Evolutionary conservation across 768 basidiomycete genomes (phyloP), one percentile per base, ranked within the genome.

Genomic region (Lactarius sp.): DNA sequence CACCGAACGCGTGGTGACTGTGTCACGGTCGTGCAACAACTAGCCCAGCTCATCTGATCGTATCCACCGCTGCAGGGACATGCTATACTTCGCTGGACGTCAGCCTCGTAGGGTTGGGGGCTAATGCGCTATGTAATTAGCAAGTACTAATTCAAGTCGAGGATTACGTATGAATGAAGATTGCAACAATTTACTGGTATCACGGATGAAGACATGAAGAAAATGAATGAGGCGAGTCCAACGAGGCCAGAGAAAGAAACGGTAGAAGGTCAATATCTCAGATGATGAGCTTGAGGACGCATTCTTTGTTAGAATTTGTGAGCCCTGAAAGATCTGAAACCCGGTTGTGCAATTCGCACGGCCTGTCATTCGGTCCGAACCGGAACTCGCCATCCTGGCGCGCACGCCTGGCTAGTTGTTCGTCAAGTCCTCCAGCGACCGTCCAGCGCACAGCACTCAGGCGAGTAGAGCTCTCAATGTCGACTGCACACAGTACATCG

Each of bases 381-480:
- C 33, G 31, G 52, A 64, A 64, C 46, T 49, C 31, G 44, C 52
- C 62, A 2, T 2, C 34, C 27, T 49, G 52, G 27, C 62, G 52
- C 31, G 52, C 33, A 16, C 16, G 37, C 20, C 33, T 47, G 14
- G 27, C 46, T 0, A 64, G 47, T n/a, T 39, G 14, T 8, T 34
- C 39, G 2, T 47, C 1, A 27, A 27, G 27, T 27, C 27, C 27
- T 27, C 27, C 27, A 27, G 27, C 27, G 27, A 27, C 27, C 27
- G 52, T 42, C 62, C 62, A 64, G 31, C 62, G 62, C 36, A 64
- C n/a, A 12, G 62, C 57, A 18, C 57, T 27, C 9, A 64, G 52
- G 8, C 52, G 58, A 13, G 62, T 46, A 6, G 62, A 36, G 42
- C 52, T 20, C 16, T 64, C 62, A 8, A 55, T 6, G 2, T 22